Evolutionary conservation across 331 rosid species (phyloP), one percentile per base, ranked within the genome.

Genomic region (Rhamnella rubrinervis): DNA sequence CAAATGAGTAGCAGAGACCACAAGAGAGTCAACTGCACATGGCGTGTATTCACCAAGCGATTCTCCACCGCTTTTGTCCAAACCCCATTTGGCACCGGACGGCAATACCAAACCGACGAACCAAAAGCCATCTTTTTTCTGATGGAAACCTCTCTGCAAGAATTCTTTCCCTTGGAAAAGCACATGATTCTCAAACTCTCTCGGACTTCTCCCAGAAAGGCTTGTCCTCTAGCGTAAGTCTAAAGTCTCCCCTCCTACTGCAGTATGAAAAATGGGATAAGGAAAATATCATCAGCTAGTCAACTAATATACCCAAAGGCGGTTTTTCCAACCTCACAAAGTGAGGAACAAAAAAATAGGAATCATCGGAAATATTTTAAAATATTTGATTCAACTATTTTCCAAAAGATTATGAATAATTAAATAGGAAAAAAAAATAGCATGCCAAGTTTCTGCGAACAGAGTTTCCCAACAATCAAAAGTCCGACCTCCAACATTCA

Each of bases 21-120:
- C 99, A 26, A 89, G 26, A 68, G 96, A 81, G 75, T 95, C 93
- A 56, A 86, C 75, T 2, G 86, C 96, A 59, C 99, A 95, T 0
- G 99, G 97, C 61, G 99, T 91, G 77, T 84, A 95, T 17, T 87
- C 81, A 11, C 99, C 99, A 66, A 95, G 85, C 63, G 93, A 85
- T 95, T 87, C 75, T 80, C 81, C 63, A 89, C 97, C 35, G 82
- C 73, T 61, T 19, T 89, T 58, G 93, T 66, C 99, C 99, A 89
- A 39, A 70, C 85, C 61, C 99, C 99, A 78, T 83, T 69, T 58
- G 75, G 61, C 73, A 89, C 96, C 0, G 99, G 97, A 53, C 77
- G 88, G 78, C 99, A 95, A 77, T 87, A 95, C 97, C 96, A 91
- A 76, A 63, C 81, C 73, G 81, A 73, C 20, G 92, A 90, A 76